Evolutionary conservation across 306 rosid genomes (phyloP).

Genomic region (Lithocarpus polystachyus): DNA sequence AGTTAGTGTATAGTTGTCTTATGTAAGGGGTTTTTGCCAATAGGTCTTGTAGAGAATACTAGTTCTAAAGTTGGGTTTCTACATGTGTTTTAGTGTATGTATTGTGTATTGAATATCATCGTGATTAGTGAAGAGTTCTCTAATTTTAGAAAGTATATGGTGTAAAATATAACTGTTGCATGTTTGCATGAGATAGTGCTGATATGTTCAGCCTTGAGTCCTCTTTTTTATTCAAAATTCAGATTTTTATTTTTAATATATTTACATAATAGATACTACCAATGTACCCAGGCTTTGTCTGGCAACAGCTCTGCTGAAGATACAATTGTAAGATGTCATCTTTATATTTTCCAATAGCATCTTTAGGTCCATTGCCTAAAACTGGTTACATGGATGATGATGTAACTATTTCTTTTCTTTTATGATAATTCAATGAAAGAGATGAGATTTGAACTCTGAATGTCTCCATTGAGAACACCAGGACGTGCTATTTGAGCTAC

Average conservation of each 20-base stretch:
- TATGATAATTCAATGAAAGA: too few relatives aligned
- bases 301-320: neutral
- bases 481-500: too few relatives aligned
- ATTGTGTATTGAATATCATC: constrained; percentile 14
- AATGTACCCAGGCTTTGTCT: neutral
- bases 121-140: neutral
- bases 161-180: neutral
- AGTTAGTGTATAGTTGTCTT: constrained; percentile 23
- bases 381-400: too few relatives aligned
- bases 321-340: too few relatives aligned
- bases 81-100: constrained; percentile 10
- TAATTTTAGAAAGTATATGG: neutral
- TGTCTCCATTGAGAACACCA: accelerated
- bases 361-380: too few relatives aligned
- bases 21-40: constrained; percentile 4
- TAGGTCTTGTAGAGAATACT: neutral
- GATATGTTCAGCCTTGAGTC: neutral
- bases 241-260: neutral
- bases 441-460: too few relatives aligned
- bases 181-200: neutral
- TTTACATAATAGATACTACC: neutral
- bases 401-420: too few relatives aligned
- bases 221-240: neutral
- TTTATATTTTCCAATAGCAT: too few relatives aligned
- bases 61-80: constrained; percentile 12